Base-by-base conservation (phyloP, 768 basidiomycete species). In the Mycena floridula region DNA sequence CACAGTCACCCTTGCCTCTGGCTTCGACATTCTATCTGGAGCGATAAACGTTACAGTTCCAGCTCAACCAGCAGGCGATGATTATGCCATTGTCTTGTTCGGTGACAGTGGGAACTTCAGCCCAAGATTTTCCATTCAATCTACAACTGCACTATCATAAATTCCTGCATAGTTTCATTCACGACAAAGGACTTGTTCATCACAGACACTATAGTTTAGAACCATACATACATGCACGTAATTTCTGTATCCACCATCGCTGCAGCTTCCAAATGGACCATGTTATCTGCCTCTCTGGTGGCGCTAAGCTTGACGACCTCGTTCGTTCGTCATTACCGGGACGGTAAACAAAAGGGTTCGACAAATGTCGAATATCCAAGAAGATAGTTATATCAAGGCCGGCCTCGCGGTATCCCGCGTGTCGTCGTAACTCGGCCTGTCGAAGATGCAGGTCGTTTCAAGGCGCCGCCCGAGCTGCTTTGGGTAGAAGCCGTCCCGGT, bases 51-150 rank as follows among this genome's bases (percentile, higher is more conserved):
- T 72, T 40, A 55, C 52, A 13, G 66, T 72, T 8, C 69, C 72
- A 6, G 50, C 52, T 40, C 61, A 68, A 18, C 49, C 43, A 2
- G 50, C 63, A 15, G 65, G 56, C n/a, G 42, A 54, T 21, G 64
- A 67, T 42, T 71, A 71, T 43, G 54, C 60, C 28, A 38, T 70
- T 37, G 65, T 66, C 50, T 43, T 77, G 40, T 65, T 76, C 30
- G 74, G 74, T 11, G 75, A 75, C 56, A 75, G 73, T 37, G 74
- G 73, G 15, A 65, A 76, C 49, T 69, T 46, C 46, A 68, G 67
- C 37, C 51, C 47, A 0, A 0, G 25, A 20, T 68, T 68, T 28
- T 45, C 54, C 7, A 69, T 66, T 40, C 18, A 22, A 18, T 28
- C 26, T 18, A 22, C 16, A 37, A 16, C 38, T 23, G 26, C 18